Base-by-base conservation (phyloP, 768 basidiomycete genomes). In the Suillus sp. region DNA sequence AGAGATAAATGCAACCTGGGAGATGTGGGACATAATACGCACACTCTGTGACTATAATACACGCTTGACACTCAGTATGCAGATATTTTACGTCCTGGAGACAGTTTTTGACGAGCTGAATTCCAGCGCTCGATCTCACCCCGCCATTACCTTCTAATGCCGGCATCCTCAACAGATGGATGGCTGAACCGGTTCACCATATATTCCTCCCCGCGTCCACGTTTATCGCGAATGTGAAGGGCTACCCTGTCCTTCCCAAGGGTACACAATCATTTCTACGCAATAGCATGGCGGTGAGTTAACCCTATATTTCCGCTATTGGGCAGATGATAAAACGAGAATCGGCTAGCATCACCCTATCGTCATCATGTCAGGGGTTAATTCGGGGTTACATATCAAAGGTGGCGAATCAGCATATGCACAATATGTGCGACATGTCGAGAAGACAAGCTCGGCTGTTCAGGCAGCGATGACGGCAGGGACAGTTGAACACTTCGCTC, bases 21-120 rank as follows among this genome's bases (percentile, higher is more conserved):
- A 99, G 74, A 96, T 96, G 87, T 99, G 97, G 97, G 97, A 99
- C 74, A 83, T 90, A 54, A 93, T 99, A 63, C 83, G 96, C 64
- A 89, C 90, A 3, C 84, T 96, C 38, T 99, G 97, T 74, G 89
- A 89, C 62, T 96, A 95, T 74, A 87, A 86, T 71, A 79, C 83
- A 35, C 84, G 92, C 32, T 71, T 95, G 64, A 89, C 89, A 2
- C 71, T 93, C 62, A 89, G 92, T 94, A 74, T 67, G 83, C 76
- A 54, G 43, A 59, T 61, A 51, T 60, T 18, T 59, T 34, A 45
- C 57, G 47, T 53, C 40, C 51, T 63, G 25, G 35, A 43, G 50
- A 68, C 53, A 63, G 55, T 55, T n/a, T 38, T 30, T 57, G 56
- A 57, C 38, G 18, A 63, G 59, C 68, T 71, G 13, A 66, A 55